phyloP scores from a whole-genome alignment of 179 eudicot species.

The Silene noctiflora region DNA sequence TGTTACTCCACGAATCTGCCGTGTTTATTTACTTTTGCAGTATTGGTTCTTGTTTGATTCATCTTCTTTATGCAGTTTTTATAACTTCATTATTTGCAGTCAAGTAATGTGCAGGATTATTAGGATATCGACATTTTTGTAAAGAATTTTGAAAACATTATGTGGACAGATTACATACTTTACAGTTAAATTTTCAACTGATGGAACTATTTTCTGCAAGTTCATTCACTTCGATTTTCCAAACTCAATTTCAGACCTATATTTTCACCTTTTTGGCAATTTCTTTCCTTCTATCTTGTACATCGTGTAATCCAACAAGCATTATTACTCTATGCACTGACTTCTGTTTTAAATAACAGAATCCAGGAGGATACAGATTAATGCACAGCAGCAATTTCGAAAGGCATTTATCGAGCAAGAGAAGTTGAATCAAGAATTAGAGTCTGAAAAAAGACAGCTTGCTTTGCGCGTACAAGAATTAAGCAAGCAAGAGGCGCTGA shows the following conservation, averaged over 20 bases:
- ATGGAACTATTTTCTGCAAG: background rate
- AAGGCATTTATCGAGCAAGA: constrained; percentile 13
- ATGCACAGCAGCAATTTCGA: background rate
- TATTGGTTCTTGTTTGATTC: background rate
- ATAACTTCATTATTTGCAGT: background rate
- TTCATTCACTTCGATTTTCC: background rate
- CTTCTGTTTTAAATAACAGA: constrained; percentile 3
- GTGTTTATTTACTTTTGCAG: background rate
- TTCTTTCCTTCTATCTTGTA: background rate
- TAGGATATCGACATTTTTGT: background rate
- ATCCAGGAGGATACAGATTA: constrained; percentile 2
- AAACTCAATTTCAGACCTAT: background rate
- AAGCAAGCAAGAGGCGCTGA: constrained; percentile 14
- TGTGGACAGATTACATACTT: background rate
- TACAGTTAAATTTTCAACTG: background rate
- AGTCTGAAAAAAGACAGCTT: constrained; percentile 20
- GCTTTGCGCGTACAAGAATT: constrained; percentile 10
- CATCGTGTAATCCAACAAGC: background rate
- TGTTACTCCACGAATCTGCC: background rate
- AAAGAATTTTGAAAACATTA: background rate
- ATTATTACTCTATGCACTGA: background rate
- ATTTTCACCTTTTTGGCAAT: background rate
- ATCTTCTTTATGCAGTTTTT: background rate
- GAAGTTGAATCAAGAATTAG: constrained; percentile 11
- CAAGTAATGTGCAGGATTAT: background rate